Conservation (phyloP, 345 rosid species). For the Citropsis articulata region DNA sequence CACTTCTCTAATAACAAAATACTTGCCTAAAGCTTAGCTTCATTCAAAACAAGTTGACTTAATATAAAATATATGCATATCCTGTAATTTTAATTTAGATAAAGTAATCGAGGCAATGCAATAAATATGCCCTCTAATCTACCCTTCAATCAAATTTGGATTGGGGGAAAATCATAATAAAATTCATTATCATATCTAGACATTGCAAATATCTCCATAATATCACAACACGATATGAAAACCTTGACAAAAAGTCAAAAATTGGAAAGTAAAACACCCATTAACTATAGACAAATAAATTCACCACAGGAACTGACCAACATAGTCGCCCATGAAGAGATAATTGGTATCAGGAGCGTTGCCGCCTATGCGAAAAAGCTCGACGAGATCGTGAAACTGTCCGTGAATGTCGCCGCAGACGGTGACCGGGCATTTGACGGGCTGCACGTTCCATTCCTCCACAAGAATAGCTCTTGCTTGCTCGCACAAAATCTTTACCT, state of each 20-base stretch:
- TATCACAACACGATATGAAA: background rate
- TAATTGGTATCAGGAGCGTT: conserved; percentile 50
- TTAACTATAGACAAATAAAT: background rate
- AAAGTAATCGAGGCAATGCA: background rate
- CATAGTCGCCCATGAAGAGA: conserved; percentile 60
- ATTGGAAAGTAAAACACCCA: background rate
- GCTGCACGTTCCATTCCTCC: conserved; percentile 59
- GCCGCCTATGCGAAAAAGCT: conserved; percentile 56
- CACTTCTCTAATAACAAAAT: background rate
- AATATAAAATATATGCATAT: background rate
- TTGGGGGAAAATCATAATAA: background rate
- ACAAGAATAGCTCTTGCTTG: conserved; percentile 43
- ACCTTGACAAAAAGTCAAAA: too few relatives aligned
- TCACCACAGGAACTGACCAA: conserved; percentile 28
- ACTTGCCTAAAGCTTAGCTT: background rate
- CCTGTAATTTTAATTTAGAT: background rate
- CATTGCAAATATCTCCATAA: background rate
- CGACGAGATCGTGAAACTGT: conserved; percentile 54
- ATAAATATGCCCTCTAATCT: background rate
- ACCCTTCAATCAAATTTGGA: too few relatives aligned
- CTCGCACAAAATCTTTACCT: conserved; percentile 47
- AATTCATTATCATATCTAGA: background rate
- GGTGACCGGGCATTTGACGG: conserved; percentile 53
- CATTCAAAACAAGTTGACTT: background rate
- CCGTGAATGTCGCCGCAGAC: conserved; percentile 57